These are phyloP conservation scores for Schwanniomyces yamadae DNA, from an alignment of 805 yeast species.

Conservation along the genomic window DNA sequence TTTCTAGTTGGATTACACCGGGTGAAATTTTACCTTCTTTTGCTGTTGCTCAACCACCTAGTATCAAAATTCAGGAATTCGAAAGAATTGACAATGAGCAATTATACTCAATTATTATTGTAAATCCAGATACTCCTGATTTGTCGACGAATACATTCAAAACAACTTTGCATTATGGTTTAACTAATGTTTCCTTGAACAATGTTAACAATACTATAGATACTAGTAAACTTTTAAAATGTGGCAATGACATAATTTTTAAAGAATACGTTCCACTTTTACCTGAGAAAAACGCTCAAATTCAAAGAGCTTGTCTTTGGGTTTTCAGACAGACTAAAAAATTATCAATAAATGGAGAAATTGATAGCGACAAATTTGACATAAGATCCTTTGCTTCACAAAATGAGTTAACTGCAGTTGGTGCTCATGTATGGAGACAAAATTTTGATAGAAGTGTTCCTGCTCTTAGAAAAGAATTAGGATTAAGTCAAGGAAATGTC, in stretches of 20 bases:
- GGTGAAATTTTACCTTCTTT: conserved; percentile 73
- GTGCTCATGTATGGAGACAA: conserved; percentile 91
- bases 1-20: conserved; percentile 73
- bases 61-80: conserved; percentile 71
- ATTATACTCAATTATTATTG: conserved; percentile 73
- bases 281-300: conserved; percentile 85
- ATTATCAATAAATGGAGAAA: conserved; percentile 17
- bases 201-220: conserved; percentile 58
- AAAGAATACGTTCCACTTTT: conserved; percentile 73
- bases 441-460: conserved; percentile 75
- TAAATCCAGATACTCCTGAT: conserved; percentile 92
- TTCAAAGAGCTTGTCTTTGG: conserved; percentile 86
- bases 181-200: conserved; percentile 61
- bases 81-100: conserved; percentile 46
- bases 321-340: conserved; percentile 68
- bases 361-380: conserved; percentile 56
- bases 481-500: conserved; percentile 72
- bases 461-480: conserved; percentile 66
- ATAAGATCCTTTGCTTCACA: conserved; percentile 64
- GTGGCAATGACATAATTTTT: conserved; percentile 36
- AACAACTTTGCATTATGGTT: conserved; percentile 76
- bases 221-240: conserved; percentile 37
- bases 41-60: conserved; percentile 76
- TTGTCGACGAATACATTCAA: conserved; percentile 61
- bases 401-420: conserved; percentile 68